Evolutionary conservation across 192 early-diverging fungal species (phyloP), one percentile per base, ranked within the genome.

Genomic region (Coemansia sp.): DNA sequence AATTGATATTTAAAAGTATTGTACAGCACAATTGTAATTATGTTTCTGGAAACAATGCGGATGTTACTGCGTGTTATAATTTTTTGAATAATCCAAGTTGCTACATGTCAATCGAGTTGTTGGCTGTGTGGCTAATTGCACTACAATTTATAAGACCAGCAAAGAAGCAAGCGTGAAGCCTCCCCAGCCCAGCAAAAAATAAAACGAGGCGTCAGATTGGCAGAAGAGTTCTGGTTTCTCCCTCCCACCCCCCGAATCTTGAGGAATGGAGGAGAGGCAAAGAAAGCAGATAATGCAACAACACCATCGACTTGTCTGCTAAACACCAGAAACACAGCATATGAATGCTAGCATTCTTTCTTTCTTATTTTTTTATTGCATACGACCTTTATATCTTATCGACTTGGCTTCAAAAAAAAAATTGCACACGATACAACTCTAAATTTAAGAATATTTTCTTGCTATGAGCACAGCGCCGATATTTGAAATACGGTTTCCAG

Each of bases 401-500:
- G 26, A 31, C 28, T 49, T 34, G 30, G 32, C 32, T 10, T 34
- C 32, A 1, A 2, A 9, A 34, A 34, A 34, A 34, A 34, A 6
- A 34, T 34, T 34, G 32, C 32, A 34, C 32, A 10, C 32, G 32
- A 34, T 34, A 45, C 17, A 45, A 45, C 43, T 45, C 43, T 21
- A 45, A 21, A 20, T 21, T n/a, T n/a, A n/a, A n/a, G n/a, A n/a
- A 52, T 36, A 18, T 36, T 26, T 26, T 26, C 23, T 47, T 15
- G 28, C 11, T n/a, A 71, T 71, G 69, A 38, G 39, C 40, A 16
- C 39, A 34, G 32, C 32, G 10, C 46, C 62, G 5, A 47, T 60
- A 26, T 60, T 76, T 18, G 72, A 76, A 37, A 69, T 76, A 36
- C 66, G 72, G 40, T 76, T 76, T 44, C 72, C 72, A 4, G 51